Evolutionary conservation across 805 yeast genomes (phyloP), one percentile per base, ranked within the genome.

Genomic region (Candida golubevii): DNA sequence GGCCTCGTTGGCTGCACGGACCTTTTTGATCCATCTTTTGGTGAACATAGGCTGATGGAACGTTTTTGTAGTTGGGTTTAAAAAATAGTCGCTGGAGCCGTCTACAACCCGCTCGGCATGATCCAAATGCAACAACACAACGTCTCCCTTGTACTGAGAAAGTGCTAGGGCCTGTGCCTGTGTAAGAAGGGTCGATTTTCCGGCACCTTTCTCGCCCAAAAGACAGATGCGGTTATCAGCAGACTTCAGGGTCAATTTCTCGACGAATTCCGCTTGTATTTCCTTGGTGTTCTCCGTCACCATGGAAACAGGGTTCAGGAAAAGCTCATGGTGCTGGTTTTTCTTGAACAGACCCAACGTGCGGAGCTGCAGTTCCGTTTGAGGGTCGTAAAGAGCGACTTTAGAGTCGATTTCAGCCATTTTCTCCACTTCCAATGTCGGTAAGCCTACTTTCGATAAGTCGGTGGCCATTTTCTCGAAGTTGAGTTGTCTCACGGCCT

Each of bases 1-100:
- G 2, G 47, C 59, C 44, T 61, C 62, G 54, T 71, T 71, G 36
- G 69, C 66, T 9, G 55, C 53, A 28, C 69, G 60, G 45, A 67
- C 47, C 51, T 79, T 80, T 48, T 70, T 67, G 48, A 87, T 59
- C 60, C 87, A 73, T 38, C 75, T 72, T 57, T 80, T 79, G 40
- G 85, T 66, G 58, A 72, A 78, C 91, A 85, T 84, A 46, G 91
- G 96, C 65, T 89, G 96, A 39, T 79, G 84, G 61, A 81, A 85
- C 35, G 69, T 53, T 18, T 66, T 61, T 27, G 75, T 58, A 35
- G 66, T 65, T 26, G 68, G 63, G 62, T 82, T 84, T 50, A 62
- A 76, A 48, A 76, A 71, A 57, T 80, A 86, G 62, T 86, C 95
- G 43, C 71, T 74, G 23, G 85, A 69, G 42, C 97, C 97, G 52